phyloP scores from a whole-genome alignment of 345 rosid genomes.

The Crucihimalaya himalaica region DNA sequence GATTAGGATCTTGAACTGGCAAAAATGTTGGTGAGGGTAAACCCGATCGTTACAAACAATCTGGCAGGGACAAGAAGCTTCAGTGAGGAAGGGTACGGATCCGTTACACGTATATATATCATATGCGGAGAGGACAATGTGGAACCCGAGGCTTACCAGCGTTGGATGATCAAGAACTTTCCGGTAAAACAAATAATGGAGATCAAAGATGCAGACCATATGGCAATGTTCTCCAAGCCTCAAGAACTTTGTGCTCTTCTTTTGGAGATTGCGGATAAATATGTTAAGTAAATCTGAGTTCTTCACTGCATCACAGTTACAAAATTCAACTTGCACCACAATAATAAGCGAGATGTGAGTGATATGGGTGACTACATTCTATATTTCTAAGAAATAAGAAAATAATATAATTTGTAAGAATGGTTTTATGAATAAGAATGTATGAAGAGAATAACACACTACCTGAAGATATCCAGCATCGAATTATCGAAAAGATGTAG shows the following conservation, averaged over 20 bases:
- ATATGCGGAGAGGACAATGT: constrained; percentile 28
- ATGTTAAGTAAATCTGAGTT: background rate
- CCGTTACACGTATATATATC: constrained; percentile 25
- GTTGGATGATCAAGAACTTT: constrained; percentile 38
- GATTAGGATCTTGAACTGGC: constrained; percentile 43
- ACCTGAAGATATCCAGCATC: background rate
- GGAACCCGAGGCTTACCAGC: constrained; percentile 27
- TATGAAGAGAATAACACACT: background rate
- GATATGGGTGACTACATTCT: background rate
- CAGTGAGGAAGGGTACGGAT: constrained; percentile 30
- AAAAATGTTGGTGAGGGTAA: constrained; percentile 37
- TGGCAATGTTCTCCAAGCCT: constrained; percentile 44
- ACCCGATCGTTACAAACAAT: constrained; percentile 33
- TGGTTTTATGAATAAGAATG: background rate
- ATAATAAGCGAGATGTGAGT: background rate
- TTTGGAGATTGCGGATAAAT: constrained; percentile 6
- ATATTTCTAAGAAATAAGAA: background rate
- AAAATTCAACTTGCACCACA: background rate
- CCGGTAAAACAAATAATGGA: constrained; percentile 33
- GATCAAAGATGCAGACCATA: constrained; percentile 43
- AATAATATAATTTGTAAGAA: background rate
- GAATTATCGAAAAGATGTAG: background rate
- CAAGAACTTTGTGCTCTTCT: constrained; percentile 28
- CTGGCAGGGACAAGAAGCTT: constrained; percentile 34
- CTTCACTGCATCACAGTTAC: background rate